A percentile compares a stretch with the other conserved stretches of the same genome.
Evolutionary conservation across 1,284 basidiomycete genomes (phyloP).

Genomic region (Coniophora puteana): DNA sequence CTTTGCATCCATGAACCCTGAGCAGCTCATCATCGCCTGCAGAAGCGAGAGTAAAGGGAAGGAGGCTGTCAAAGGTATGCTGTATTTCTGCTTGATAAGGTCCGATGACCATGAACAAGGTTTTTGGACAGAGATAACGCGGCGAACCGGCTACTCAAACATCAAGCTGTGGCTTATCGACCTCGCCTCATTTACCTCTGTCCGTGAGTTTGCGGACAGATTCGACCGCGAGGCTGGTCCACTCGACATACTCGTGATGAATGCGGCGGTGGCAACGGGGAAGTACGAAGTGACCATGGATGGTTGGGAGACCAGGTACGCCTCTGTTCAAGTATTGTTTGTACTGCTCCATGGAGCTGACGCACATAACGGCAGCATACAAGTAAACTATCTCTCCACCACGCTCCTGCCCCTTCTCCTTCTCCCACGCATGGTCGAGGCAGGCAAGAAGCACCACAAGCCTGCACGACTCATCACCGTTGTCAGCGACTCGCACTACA

Average conservation of each 20-base stretch:
- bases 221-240: constrained; percentile 20
- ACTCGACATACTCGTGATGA: constrained; percentile 31
- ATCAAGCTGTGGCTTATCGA: constrained; percentile 27
- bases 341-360: not conserved
- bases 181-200: constrained; percentile 24
- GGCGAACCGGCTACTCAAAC: constrained; percentile 21
- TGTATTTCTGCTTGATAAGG: not conserved
- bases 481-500: constrained; percentile 26
- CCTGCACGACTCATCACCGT: constrained; percentile 21
- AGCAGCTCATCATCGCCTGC: constrained; percentile 36
- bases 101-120: not conserved
- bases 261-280: constrained; percentile 22
- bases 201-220: constrained; percentile 25
- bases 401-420: constrained; percentile 25
- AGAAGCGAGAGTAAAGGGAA: constrained; percentile 33
- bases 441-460: constrained; percentile 9
- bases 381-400: constrained; percentile 29
- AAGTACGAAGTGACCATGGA: constrained; percentile 21
- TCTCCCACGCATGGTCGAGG: constrained; percentile 20
- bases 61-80: constrained; percentile 24
- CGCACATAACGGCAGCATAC: constrained; percentile 8
- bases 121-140: constrained; percentile 20
- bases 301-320: constrained; percentile 29
- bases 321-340: not conserved
- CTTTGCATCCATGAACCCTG: constrained; percentile 39